Percentiles rank a stretch among this genome's conserved stretches.
phyloP scores from a whole-genome alignment of 768 basidiomycete species.

The Tylopilus sp. region DNA sequence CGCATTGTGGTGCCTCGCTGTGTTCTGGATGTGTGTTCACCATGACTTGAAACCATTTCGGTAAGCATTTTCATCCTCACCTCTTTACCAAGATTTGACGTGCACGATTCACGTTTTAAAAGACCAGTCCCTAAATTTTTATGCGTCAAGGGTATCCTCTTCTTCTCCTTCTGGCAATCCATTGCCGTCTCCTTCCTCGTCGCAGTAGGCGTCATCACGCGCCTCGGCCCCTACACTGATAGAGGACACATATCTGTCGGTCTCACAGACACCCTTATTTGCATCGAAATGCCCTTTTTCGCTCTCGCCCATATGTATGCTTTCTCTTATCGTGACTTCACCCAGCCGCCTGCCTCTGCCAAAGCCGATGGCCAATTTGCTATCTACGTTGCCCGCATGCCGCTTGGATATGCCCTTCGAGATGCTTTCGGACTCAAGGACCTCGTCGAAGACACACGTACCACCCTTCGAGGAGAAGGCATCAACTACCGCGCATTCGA shows the following conservation, averaged over 20 bases:
- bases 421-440: constrained; percentile 89
- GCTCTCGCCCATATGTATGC: constrained; percentile 94
- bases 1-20: constrained; percentile 84
- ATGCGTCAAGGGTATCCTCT: constrained; percentile 96
- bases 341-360: constrained; percentile 44
- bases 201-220: constrained; percentile 68
- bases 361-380: constrained; percentile 26
- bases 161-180: constrained; percentile 99
- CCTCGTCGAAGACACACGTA: constrained; percentile 79
- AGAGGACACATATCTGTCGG: constrained; percentile 86
- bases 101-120: not conserved
- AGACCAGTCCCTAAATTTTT: constrained; percentile 96
- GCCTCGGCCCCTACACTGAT: constrained; percentile 85
- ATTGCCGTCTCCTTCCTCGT: constrained; percentile 86
- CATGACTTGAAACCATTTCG: constrained; percentile 87
- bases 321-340: constrained; percentile 85
- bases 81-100: not conserved
- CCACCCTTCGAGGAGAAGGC: constrained; percentile 81
- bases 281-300: constrained; percentile 97
- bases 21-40: constrained; percentile 94
- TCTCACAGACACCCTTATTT: constrained; percentile 87
- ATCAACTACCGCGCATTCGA: constrained; percentile 98
- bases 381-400: constrained; percentile 81
- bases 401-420: constrained; percentile 78
- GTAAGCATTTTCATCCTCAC: constrained; percentile 35